Base-by-base conservation (phyloP, 2,329 filamentous ascomycete species). In the Fusarium sp. region DNA sequence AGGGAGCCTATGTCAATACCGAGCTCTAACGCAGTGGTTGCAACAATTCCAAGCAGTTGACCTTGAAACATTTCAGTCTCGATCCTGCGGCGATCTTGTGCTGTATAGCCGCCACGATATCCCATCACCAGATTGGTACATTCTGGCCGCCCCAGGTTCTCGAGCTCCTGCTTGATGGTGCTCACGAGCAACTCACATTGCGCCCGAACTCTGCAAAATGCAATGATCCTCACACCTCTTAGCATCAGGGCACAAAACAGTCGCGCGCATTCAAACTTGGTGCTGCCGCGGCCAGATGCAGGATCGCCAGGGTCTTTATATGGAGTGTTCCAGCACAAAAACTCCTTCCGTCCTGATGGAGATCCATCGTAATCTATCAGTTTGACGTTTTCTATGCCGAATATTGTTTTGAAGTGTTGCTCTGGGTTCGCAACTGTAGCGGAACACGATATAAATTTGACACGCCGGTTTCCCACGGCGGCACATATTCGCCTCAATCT, bases 1-100 rank as follows among this genome's bases (percentile, higher is more conserved):
- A 99, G 86, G 3, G 93, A 94, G 22, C 96, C 96, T 74, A 99
- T 98, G 80, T 99, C 96, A 47, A 99, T 94, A 35, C 96, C 96
- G 3, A 99, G 85, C 80, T 99, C 96, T 6, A 99, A 87, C 2
- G 96, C 96, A 61, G 92, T 97, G 0, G 96, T 99, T 5, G 96
- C 96, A 38, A 99, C 91, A 64, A 99, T 97, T 3, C 96, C 96
- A 69, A 98, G 88, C 3, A 99, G 87, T 78, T 95, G 96, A 0
- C 96, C 96, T 63, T 97, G 93, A 76, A 99, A 99, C 96, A 99
- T 98, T 80, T 98, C 95, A 33, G 89, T 90, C 81, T 99, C 96
- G 67, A 99, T 98, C 63, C 89, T 87, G 24, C 96, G 90, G 63
- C 96, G 89, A 78, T 99, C 96, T 80, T 97, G 93, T 5, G 96